Evolutionary conservation across 371 early-diverging fungal genomes (phyloP).

Genomic region (Lichtheimia hyalospora): DNA sequence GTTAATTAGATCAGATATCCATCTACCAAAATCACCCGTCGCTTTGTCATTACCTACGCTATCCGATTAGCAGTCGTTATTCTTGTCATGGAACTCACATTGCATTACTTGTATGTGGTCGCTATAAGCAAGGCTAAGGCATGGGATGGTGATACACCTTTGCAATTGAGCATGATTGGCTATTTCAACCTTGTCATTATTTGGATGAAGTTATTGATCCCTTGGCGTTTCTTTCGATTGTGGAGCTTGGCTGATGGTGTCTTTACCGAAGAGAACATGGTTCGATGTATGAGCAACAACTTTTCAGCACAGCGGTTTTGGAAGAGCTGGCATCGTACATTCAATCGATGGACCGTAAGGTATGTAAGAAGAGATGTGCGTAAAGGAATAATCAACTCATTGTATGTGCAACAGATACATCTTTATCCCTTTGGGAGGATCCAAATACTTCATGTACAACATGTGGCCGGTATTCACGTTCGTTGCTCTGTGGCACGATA

Average conservation of each 20-base stretch:
- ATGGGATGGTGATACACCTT: constrained; percentile 76
- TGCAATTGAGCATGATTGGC: constrained; percentile 80
- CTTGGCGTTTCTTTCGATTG: constrained; percentile 93
- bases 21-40: constrained; percentile 38
- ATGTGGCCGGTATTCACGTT: constrained; percentile 88
- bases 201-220: constrained; percentile 89
- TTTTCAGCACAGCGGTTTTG: constrained; percentile 90
- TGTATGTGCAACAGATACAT: constrained; percentile 58
- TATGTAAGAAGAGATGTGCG: constrained; percentile 11
- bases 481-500: constrained; percentile 96
- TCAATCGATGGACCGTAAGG: constrained; percentile 86
- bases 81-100: constrained; percentile 79
- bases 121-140: constrained; percentile 82
- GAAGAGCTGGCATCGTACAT: constrained; percentile 93
- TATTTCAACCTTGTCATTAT: constrained; percentile 84
- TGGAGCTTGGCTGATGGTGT: constrained; percentile 91
- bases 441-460: constrained; percentile 62
- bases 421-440: constrained; percentile 91
- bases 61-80: constrained; percentile 49
- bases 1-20: constrained; percentile 50
- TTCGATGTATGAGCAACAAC: constrained; percentile 90
- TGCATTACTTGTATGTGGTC: constrained; percentile 83
- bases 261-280: constrained; percentile 89
- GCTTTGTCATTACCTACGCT: constrained; percentile 45
- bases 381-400: no score